Evolutionary conservation across 208 protist genomes (phyloP).

Genomic region (Naegleria fowleri): DNA sequence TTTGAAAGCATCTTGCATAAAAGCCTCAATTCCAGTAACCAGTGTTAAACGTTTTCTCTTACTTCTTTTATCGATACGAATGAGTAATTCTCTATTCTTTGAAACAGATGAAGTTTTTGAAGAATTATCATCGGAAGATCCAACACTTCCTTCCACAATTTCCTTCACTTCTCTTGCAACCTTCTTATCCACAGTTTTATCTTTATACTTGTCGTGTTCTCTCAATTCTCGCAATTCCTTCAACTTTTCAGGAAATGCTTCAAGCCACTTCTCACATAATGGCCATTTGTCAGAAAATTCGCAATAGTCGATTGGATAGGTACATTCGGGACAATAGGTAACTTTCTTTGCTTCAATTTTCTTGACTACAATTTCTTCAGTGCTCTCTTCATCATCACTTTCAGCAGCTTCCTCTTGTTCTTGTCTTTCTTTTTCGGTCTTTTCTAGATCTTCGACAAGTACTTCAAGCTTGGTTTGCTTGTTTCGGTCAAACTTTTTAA

Average conservation of each 20-base stretch:
- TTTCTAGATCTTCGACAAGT: background rate
- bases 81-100: background rate
- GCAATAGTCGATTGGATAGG: constrained; percentile 1
- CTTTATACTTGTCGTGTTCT: constrained; percentile 14
- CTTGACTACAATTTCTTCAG: background rate
- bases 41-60: background rate
- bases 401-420: background rate
- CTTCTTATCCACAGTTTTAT: constrained; percentile 13
- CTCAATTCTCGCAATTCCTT: background rate
- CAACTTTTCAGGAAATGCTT: background rate
- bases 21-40: background rate
- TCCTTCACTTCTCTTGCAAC: background rate
- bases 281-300: constrained; percentile 19
- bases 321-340: background rate
- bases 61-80: background rate
- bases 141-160: background rate
- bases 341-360: background rate
- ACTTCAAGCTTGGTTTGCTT: background rate
- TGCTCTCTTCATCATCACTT: background rate
- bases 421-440: background rate
- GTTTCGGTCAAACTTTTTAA: background rate
- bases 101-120: background rate
- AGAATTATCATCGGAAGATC: background rate
- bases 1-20: background rate
- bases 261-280: background rate